These are phyloP conservation scores for Malassezia pachydermatis DNA, from an alignment of 1,284 basidiomycete genomes.

Conservation along the genomic window DNA sequence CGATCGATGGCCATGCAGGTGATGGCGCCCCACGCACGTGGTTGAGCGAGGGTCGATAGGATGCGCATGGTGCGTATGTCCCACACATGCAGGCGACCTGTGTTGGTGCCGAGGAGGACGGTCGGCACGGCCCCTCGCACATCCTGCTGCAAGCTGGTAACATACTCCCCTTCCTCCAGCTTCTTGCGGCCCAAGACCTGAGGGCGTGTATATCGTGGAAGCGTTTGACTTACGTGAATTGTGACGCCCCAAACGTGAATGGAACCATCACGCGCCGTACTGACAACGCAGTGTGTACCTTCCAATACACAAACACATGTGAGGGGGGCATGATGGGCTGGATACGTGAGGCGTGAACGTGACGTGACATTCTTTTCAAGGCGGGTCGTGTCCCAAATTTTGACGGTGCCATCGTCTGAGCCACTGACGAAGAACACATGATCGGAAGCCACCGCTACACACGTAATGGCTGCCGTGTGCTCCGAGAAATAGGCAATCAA, in stretches of 20 bases:
- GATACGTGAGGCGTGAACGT: constrained; percentile 48
- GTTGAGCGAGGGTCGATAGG: constrained; percentile 67
- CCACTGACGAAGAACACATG: constrained; percentile 84
- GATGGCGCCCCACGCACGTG: constrained; percentile 73
- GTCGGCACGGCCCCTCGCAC: constrained; percentile 28
- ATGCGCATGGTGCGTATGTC: constrained; percentile 76
- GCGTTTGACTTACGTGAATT: constrained; percentile 29
- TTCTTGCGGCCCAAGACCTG: constrained; percentile 47
- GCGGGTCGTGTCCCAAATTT: constrained; percentile 70
- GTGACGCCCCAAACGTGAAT: constrained; percentile 49
- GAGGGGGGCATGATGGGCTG: constrained; percentile 46
- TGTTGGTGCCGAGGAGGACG: constrained; percentile 72
- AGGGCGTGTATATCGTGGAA: constrained; percentile 49
- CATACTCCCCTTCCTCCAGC: constrained; percentile 46
- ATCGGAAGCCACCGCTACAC: constrained; percentile 78
- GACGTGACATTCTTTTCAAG: constrained; percentile 63
- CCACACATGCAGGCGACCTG: constrained; percentile 65
- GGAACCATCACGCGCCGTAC: constrained; percentile 48
- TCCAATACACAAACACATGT: constrained; percentile 46
- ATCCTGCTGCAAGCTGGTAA: constrained; percentile 30
- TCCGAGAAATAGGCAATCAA: constrained; percentile 50
- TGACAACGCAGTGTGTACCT: constrained; percentile 49
- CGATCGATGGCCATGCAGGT: constrained; percentile 68
- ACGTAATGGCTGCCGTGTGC: constrained; percentile 54
- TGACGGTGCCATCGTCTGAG: constrained; percentile 72